Conservation (phyloP, 1,284 basidiomycete genomes). For the Trichosporon sp. region DNA sequence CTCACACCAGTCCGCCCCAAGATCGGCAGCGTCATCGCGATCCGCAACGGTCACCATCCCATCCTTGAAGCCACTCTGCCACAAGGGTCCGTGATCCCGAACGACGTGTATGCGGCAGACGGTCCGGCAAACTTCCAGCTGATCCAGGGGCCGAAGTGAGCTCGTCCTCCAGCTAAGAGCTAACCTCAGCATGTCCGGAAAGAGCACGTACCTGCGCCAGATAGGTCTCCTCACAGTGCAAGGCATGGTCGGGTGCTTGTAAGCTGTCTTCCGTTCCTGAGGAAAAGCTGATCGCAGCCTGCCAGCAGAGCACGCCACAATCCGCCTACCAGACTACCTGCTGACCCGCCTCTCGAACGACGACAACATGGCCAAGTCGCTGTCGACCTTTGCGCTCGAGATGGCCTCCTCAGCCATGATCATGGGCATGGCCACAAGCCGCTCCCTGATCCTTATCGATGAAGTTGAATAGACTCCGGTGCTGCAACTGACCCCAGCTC, state of each 20-base stretch:
- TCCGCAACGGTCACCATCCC: slow-evolving; percentile 79
- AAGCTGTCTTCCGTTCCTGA: slow-evolving; percentile 15
- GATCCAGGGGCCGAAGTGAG: slow-evolving; percentile 80
- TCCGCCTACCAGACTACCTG: slow-evolving; percentile 73
- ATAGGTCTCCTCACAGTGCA: slow-evolving; percentile 75
- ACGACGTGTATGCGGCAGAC: slow-evolving; percentile 63
- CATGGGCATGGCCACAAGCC: slow-evolving; percentile 65
- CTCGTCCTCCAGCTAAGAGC: slow-evolving; percentile 10
- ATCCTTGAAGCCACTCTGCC: slow-evolving; percentile 70
- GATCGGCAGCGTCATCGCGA: slow-evolving; percentile 75
- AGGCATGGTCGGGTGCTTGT: slow-evolving; percentile 81
- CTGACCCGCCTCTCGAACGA: slow-evolving; percentile 86
- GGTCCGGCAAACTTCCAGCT: slow-evolving; percentile 78
- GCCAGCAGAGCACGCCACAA: slow-evolving; percentile 82
- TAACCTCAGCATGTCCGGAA: slow-evolving; percentile 70
- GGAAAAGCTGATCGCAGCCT: slow-evolving; percentile 49
- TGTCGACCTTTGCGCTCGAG: slow-evolving; percentile 89
- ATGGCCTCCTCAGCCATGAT: slow-evolving; percentile 89
- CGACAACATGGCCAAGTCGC: slow-evolving; percentile 63
- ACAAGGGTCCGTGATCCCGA: slow-evolving; percentile 66
- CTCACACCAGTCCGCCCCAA: slow-evolving; percentile 70
- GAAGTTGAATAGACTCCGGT: slow-evolving; percentile 58
- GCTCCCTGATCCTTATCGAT: slow-evolving; percentile 77
- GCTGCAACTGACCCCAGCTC: slow-evolving; percentile 22
- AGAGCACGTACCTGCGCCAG: slow-evolving; percentile 86